These are phyloP conservation scores for Polyporus tsugae DNA, from an alignment of 1,284 basidiomycete genomes.

Conservation along the genomic window DNA sequence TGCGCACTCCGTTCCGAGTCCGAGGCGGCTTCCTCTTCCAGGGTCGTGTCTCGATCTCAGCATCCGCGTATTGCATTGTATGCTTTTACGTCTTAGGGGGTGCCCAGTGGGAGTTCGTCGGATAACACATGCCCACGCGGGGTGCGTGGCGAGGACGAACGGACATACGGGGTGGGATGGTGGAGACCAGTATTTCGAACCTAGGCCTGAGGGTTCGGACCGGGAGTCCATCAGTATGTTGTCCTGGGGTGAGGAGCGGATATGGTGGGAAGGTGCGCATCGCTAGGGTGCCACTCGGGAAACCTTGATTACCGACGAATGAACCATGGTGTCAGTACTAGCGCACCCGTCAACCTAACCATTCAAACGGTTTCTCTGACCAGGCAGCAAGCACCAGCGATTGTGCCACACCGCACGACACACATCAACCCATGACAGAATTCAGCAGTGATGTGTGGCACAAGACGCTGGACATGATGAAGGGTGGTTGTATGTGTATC, in stretches of 20 bases:
- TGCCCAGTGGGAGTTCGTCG: neutral
- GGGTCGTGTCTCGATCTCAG: neutral
- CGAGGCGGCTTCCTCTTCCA: constrained; percentile 1
- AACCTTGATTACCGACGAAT: constrained; percentile 2
- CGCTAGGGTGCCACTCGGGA: neutral
- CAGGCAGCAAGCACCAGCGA: neutral
- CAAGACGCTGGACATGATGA: neutral
- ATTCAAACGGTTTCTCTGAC: neutral
- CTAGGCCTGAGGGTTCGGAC: constrained; percentile 1
- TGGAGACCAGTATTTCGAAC: neutral
- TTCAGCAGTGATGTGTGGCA: neutral
- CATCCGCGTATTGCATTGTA: neutral
- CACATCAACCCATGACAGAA: neutral
- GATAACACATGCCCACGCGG: neutral
- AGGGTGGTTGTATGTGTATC: neutral
- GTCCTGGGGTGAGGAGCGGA: neutral
- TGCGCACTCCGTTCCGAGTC: constrained; percentile 1
- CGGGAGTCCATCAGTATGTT: neutral
- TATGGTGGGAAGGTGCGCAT: neutral
- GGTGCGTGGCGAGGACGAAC: neutral
- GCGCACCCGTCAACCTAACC: neutral
- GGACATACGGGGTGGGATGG: constrained; percentile 4
- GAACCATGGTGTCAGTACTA: neutral
- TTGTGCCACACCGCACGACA: neutral
- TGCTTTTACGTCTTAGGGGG: constrained; percentile 3